Percentiles rank a stretch among this genome's conserved stretches.
These are phyloP conservation scores for Lecanoromycetidae sp. DNA, from an alignment of 2,329 filamentous ascomycete genomes.

Conservation along the genomic window DNA sequence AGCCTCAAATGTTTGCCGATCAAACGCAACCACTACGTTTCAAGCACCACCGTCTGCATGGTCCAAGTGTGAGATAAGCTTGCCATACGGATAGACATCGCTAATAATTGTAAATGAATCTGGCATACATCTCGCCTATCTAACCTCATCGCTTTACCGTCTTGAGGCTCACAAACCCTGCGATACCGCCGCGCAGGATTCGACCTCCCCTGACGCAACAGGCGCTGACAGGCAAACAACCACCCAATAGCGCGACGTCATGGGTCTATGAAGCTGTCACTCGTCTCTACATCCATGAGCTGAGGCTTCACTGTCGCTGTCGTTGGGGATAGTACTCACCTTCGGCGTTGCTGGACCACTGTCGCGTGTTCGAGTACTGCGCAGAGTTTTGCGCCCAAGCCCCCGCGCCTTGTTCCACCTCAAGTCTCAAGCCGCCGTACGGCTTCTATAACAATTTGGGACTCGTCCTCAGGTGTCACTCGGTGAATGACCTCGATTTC, in stretches of 20 bases:
- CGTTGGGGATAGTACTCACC: not conserved
- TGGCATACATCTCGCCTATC: not conserved
- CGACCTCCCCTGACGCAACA: conserved; percentile 7
- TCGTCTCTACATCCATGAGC: not conserved
- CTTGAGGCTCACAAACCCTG: not conserved
- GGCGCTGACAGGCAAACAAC: not conserved
- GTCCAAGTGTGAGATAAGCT: too few species aligned
- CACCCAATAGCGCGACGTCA: conserved; percentile 7
- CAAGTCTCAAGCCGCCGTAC: not conserved
- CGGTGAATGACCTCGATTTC: not conserved
- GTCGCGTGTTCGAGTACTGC: conserved; percentile 7
- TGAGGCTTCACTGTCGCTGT: conserved; percentile 6
- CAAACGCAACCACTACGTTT: conserved; percentile 14
- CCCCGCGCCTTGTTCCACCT: not conserved
- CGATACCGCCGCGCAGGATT: conserved; percentile 2
- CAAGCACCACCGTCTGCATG: conserved; percentile 3
- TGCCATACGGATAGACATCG: too few species aligned
- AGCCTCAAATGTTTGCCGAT: conserved; percentile 3
- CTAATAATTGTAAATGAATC: too few species aligned
- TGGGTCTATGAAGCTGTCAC: conserved; percentile 2
- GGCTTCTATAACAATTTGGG: not conserved
- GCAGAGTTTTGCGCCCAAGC: not conserved
- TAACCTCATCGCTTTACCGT: not conserved
- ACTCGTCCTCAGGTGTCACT: not conserved
- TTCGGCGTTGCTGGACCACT: not conserved